phyloP scores from a whole-genome alignment of 1,284 basidiomycete genomes.

The Trametes hirsuta region DNA sequence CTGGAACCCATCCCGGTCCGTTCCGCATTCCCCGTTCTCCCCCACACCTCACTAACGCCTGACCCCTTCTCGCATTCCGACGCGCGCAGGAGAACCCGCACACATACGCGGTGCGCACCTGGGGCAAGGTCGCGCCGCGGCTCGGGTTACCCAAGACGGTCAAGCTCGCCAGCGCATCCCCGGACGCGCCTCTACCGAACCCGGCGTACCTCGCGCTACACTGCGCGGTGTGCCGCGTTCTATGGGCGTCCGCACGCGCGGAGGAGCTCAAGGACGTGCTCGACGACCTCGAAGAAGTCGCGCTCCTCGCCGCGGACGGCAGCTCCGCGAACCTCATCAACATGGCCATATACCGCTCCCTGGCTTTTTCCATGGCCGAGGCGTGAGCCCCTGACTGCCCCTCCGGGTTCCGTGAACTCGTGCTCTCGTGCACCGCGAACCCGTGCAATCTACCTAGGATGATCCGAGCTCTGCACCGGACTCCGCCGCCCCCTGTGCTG shows the following conservation, averaged over 20 bases:
- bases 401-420: background rate
- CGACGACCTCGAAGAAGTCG: constrained; percentile 21
- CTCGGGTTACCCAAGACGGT: constrained; percentile 23
- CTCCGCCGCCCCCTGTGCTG: too few relatives aligned
- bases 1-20: constrained; percentile 17
- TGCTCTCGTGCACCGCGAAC: too few relatives aligned
- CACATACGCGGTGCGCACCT: constrained; percentile 21
- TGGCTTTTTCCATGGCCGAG: constrained; percentile 6
- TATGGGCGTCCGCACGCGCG: constrained; percentile 22
- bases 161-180: constrained; percentile 11
- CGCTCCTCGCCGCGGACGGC: constrained; percentile 20
- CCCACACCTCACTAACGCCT: background rate
- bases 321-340: constrained; percentile 24
- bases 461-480: too few relatives aligned
- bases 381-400: background rate
- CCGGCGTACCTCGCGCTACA: constrained; percentile 23
- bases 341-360: constrained; percentile 22
- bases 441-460: too few relatives aligned
- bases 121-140: constrained; percentile 24
- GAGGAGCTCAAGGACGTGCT: constrained; percentile 23
- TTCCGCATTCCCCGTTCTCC: background rate
- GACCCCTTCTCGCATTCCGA: background rate
- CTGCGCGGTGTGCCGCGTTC: constrained; percentile 18
- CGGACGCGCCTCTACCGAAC: constrained; percentile 13
- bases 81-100: constrained; percentile 5